phyloP scores from a whole-genome alignment of 2,329 filamentous ascomycete genomes.

The Proliferodiscus dingleyae region DNA sequence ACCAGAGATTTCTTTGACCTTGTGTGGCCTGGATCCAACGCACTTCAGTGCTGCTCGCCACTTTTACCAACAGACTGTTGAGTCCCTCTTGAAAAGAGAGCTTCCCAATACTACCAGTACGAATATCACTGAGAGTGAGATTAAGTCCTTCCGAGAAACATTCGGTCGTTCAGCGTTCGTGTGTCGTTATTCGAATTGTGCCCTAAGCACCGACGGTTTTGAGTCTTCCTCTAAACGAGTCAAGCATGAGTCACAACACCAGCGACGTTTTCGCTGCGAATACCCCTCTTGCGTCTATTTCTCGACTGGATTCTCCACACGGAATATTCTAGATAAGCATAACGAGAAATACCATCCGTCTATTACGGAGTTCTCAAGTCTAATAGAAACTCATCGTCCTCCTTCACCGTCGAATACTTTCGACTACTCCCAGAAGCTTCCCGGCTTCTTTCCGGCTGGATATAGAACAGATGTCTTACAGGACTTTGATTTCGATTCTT shows the following conservation, averaged over 20 bases:
- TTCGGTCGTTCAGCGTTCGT: conserved; percentile 10
- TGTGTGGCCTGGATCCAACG: conserved; percentile 12
- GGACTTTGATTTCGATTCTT: too few relatives aligned
- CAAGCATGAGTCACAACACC: conserved; percentile 9
- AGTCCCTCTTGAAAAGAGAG: conserved; percentile 3
- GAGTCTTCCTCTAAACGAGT: conserved; percentile 2
- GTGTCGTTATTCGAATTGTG: conserved; percentile 11
- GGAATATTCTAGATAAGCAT: conserved; percentile 7
- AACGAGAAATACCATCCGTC: conserved; percentile 10
- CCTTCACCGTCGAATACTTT: too few relatives aligned
- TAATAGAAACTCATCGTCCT: too few relatives aligned
- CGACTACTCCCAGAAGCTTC: too few relatives aligned
- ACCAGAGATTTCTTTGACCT: too few relatives aligned
- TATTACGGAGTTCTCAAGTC: too few relatives aligned
- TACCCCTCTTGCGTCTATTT: conserved; percentile 8
- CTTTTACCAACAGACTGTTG: conserved; percentile 9
- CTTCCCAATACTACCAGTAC: neutral
- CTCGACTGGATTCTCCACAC: conserved; percentile 6
- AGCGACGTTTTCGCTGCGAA: conserved; percentile 8
- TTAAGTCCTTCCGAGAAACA: conserved; percentile 8
- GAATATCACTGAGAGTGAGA: neutral
- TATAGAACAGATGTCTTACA: too few relatives aligned
- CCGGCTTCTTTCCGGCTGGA: too few relatives aligned
- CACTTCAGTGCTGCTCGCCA: conserved; percentile 11
- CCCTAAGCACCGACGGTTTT: conserved; percentile 10